These are phyloP conservation scores for Arabidopsis lyrata DNA, from an alignment of 441 rosid genomes.

Conservation along the genomic window DNA sequence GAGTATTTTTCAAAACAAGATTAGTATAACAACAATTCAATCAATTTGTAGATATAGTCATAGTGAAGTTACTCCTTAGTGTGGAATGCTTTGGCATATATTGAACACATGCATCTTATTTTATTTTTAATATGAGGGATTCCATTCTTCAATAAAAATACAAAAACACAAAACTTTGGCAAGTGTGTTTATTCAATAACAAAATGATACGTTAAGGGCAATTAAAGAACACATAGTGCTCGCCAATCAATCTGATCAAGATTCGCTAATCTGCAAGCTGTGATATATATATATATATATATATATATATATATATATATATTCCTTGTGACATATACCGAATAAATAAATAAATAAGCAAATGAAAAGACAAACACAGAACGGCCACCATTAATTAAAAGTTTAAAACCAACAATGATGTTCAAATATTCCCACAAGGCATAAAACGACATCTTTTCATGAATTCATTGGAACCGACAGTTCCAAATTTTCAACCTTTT, in stretches of 20 bases:
- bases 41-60: too few species aligned
- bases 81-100: too few species aligned
- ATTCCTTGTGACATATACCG: slow-evolving; percentile 26
- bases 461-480: slow-evolving; percentile 4
- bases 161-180: too few species aligned
- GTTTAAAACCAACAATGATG: background rate
- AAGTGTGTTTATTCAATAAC: background rate
- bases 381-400: slow-evolving; percentile 20
- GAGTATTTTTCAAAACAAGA: too few species aligned
- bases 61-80: too few species aligned
- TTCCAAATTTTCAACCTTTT: slow-evolving; percentile 5
- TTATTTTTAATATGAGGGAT: too few species aligned
- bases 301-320: too few species aligned
- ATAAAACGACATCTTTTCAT: slow-evolving; percentile 15
- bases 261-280: slow-evolving; percentile 43
- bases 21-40: too few species aligned
- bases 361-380: slow-evolving; percentile 15
- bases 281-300: too few species aligned
- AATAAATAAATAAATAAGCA: background rate
- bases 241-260: background rate
- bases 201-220: background rate
- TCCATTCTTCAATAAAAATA: too few species aligned
- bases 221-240: slow-evolving; percentile 1
- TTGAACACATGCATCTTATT: too few species aligned
- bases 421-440: slow-evolving; percentile 21